A percentile compares a stretch with the other conserved stretches of the same genome.
Evolutionary conservation across 257 asterid genomes (phyloP).

Genomic region (Capsicum pubescens): DNA sequence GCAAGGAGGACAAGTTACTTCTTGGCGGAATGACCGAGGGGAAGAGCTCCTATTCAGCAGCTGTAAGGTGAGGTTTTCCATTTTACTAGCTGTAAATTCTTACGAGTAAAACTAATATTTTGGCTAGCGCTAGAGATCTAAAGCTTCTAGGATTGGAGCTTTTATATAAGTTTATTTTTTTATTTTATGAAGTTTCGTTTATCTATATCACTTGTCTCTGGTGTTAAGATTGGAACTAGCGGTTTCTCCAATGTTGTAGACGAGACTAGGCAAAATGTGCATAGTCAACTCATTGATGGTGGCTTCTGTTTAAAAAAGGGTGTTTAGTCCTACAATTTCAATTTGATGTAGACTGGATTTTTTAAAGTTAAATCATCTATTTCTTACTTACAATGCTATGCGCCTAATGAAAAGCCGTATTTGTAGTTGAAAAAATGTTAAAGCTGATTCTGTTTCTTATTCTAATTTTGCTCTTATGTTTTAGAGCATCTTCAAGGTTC

Average conservation of each 20-base stretch:
- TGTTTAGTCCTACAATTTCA: constrained; percentile 10
- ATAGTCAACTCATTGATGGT: background rate
- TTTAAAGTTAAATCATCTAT: background rate
- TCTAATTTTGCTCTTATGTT: constrained; percentile 22
- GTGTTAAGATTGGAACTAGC: constrained; percentile 8
- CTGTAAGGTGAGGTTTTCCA: constrained; percentile 70
- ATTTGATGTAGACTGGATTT: background rate
- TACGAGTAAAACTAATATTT: background rate
- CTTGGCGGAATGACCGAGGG: constrained; percentile 91
- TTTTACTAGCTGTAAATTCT: background rate
- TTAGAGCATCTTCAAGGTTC: constrained; percentile 85
- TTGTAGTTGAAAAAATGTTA: background rate
- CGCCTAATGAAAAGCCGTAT: background rate
- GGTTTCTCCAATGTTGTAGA: background rate
- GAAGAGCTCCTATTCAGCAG: constrained; percentile 91
- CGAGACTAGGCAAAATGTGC: background rate
- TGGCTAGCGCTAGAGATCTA: background rate
- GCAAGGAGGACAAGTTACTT: constrained; percentile 89
- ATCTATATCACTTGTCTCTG: background rate
- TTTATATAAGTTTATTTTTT: background rate
- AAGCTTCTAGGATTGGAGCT: background rate
- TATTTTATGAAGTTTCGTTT: background rate
- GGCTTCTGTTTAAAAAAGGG: background rate
- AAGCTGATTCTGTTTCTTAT: background rate
- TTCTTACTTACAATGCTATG: background rate